Base-by-base conservation (phyloP, 768 basidiomycete species). In the Dictyophora rubrovolvata region DNA sequence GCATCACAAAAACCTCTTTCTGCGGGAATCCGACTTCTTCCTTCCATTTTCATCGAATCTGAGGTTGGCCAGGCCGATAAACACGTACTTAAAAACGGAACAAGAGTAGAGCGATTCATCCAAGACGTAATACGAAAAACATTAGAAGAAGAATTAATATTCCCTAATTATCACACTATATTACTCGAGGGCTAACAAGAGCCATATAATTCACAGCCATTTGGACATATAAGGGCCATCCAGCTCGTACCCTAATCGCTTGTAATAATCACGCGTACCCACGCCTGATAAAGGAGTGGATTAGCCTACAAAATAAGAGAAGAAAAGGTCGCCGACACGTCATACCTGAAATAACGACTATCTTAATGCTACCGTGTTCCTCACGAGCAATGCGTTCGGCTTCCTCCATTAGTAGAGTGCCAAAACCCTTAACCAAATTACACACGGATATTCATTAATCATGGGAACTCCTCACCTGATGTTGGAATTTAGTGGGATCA, bases 191-290 rank as follows among this genome's bases (percentile, higher is more conserved):
- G 60, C 14, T 48, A 21, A n/a, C 47, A 20, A 55, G 11, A 5
- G 21, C 20, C 34, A 10, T 9, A 49, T 20, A 42, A n/a, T 28
- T 60, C 46, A 65, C 68, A 89, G 69, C 33, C 77, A 78, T 72
- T 96, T 96, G 77, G 87, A 91, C 95, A 99, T 99, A 71, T 98
- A 99, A 18, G 93, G 93, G 0, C 95, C 95, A 66, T 98, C 94
- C 58, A 97, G 75, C 71, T 87, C 85, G 71, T 98, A 98, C 7
- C 94, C 94, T 58, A 98, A 74, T 69, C 91, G 86, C 60, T 92
- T 82, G 71, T 98, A 99, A 71, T 99, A 99, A 70, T 95, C 93
- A 66, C 96, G 79, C 12, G 96, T 98, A 18, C 96, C 96, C 61
- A 99, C 93, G 62, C 92, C 90, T 88, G 63, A 16, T 23, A 11